Conservation (phyloP, 2,329 filamentous ascomycete species). For the Bisporella sp. region DNA sequence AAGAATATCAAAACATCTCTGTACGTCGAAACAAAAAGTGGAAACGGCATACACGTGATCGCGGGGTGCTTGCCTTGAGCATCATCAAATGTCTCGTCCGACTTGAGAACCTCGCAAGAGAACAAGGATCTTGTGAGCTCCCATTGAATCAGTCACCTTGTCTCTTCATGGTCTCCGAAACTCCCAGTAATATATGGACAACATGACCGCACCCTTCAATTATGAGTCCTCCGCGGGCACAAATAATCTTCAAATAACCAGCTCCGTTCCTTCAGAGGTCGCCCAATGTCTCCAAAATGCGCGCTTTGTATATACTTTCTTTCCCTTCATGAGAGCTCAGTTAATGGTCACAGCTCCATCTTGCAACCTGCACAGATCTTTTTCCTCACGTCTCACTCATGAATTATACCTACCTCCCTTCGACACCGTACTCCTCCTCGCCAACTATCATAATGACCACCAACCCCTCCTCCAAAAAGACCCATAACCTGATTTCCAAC, state of each 20-base stretch:
- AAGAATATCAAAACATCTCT: too few relatives aligned
- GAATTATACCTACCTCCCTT: constrained; percentile 97
- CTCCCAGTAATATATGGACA: too few relatives aligned
- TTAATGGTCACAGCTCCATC: constrained; percentile 64
- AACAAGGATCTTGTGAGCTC: too few relatives aligned
- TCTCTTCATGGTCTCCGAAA: too few relatives aligned
- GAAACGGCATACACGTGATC: too few relatives aligned
- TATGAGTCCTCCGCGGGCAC: constrained; percentile 70
- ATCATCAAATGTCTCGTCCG: too few relatives aligned
- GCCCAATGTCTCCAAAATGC: constrained; percentile 89
- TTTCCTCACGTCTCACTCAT: constrained; percentile 91
- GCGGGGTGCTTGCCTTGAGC: too few relatives aligned
- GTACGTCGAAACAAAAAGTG: too few relatives aligned
- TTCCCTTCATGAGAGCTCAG: constrained; percentile 7
- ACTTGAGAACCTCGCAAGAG: too few relatives aligned
- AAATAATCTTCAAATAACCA: constrained; percentile 57
- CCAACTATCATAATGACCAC: constrained; percentile 96
- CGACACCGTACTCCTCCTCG: constrained; percentile 58
- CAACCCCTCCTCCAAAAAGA: constrained; percentile 71
- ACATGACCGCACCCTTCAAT: constrained; percentile 38
- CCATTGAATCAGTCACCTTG: too few relatives aligned
- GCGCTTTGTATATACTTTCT: constrained; percentile 63
- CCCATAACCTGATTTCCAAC: constrained; percentile 74
- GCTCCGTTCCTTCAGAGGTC: constrained; percentile 73
- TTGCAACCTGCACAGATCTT: constrained; percentile 81